phyloP scores from a whole-genome alignment of 441 rosid genomes.

The Biscutella auriculata region DNA sequence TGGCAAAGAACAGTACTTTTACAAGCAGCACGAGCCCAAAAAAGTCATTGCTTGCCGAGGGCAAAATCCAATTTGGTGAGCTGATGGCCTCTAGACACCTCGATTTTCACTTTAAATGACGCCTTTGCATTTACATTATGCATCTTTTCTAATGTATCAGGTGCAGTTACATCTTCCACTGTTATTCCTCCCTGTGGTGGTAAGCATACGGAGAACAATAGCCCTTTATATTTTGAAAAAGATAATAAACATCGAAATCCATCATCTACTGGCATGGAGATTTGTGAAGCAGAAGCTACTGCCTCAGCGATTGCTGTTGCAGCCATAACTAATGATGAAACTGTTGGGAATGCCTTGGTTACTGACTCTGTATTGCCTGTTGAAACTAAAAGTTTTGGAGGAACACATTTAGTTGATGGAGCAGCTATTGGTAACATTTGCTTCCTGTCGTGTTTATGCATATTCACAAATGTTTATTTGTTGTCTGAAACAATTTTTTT shows the following conservation, averaged over 20 bases:
- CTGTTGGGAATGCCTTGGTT: constrained; percentile 38
- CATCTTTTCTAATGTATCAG: constrained; percentile 25
- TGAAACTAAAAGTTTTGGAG: constrained; percentile 51
- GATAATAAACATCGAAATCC: constrained; percentile 39
- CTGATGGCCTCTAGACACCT: constrained; percentile 9
- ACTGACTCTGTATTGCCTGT: constrained; percentile 35
- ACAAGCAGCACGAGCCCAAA: constrained; percentile 64
- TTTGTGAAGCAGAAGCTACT: constrained; percentile 85
- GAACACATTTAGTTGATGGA: constrained; percentile 34
- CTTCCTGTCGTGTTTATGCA: not conserved
- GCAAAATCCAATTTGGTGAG: constrained; percentile 95
- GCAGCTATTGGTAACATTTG: constrained; percentile 25
- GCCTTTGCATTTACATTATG: constrained; percentile 28
- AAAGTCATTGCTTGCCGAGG: constrained; percentile 83
- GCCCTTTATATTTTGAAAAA: constrained; percentile 63
- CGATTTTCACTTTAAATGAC: constrained; percentile 32
- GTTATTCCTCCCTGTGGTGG: constrained; percentile 46
- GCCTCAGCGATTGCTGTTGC: constrained; percentile 93
- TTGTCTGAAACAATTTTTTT: not conserved
- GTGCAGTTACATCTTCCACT: constrained; percentile 88
- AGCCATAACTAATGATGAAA: constrained; percentile 80
- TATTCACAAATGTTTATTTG: constrained; percentile 5
- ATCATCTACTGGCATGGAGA: constrained; percentile 49
- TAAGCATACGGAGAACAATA: constrained; percentile 36
- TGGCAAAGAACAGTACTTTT: constrained; percentile 54